Evolutionary conservation across 495 filamentous ascomycete genomes (phyloP).

Genomic region (Penicillium parvum): DNA sequence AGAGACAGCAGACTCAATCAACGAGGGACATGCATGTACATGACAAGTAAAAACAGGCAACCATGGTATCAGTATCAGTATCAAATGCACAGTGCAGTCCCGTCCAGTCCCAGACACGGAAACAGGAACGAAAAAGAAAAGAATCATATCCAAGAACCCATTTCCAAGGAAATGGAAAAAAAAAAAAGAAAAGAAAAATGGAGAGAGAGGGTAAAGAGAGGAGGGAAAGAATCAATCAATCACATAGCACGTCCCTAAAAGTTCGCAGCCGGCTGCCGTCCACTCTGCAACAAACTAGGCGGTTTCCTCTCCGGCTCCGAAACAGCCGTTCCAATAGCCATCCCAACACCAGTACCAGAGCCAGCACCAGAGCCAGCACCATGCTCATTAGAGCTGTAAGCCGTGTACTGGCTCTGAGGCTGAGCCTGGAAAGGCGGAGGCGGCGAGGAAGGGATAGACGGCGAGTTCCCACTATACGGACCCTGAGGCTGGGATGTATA

Average conservation of each 20-base stretch:
- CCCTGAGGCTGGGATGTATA: slow-evolving; percentile 26
- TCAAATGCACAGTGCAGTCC: too few relatives aligned
- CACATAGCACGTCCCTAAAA: slow-evolving; percentile 30
- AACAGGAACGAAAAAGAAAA: neutral
- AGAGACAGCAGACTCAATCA: neutral
- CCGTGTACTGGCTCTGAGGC: slow-evolving; percentile 18
- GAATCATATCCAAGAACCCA: too few relatives aligned
- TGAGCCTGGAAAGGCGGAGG: slow-evolving; percentile 32
- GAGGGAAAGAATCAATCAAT: slow-evolving; percentile 8
- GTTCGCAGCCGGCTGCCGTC: slow-evolving; percentile 34
- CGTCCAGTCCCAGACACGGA: too few relatives aligned
- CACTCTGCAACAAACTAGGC: slow-evolving; percentile 43
- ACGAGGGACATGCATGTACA: neutral
- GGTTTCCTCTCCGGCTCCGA: slow-evolving; percentile 22
- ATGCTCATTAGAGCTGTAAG: neutral
- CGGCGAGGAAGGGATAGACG: slow-evolving; percentile 27
- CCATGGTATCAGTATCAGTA: slow-evolving; percentile 16
- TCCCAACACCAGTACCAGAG: too few relatives aligned
- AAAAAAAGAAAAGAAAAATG: slow-evolving; percentile 3
- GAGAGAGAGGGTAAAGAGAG: slow-evolving; percentile 9
- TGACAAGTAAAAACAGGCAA: neutral
- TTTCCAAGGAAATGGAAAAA: too few relatives aligned
- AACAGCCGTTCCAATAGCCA: too few relatives aligned
- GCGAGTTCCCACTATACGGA: slow-evolving; percentile 25
- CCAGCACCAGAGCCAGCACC: slow-evolving; percentile 4